Evolutionary conservation across 176 grass and related monocot species (phyloP), one percentile per base, ranked within the genome.

Genomic region (Microstegium vimineum): DNA sequence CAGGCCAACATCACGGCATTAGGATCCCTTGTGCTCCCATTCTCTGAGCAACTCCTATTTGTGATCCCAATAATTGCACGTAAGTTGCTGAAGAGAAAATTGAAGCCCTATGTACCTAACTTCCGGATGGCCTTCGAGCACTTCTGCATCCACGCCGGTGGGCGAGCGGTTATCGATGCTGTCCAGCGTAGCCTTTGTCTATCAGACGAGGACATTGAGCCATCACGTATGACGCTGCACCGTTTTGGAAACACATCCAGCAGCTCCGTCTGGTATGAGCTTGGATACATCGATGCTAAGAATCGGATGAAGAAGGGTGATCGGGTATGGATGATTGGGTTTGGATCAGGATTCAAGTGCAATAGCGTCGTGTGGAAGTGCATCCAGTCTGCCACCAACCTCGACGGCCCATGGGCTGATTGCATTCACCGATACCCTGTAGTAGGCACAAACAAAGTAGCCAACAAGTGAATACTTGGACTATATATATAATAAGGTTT

Each of bases 81-180:
- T 2, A 87, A 72, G 56, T n/a, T 51, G 8, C 2, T 77, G 9
- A 63, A 23, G 14, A 22, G n/a, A 5, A 78, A 35, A 3, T 22
- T 46, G n/a, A 85, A 76, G 47, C 74, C 49, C 0, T 75, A 80
- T 38, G 57, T 92, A 2, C 92, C 89, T 0, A 69, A 94, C 6
- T 94, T 94, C 74, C 38, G 22, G 33, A 59, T 13, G 76, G 91
- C 91, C 2, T 94, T 97, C 73, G 57, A 94, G 51, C 94, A 97
- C 66, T 90, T 97, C 49, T 97, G 94, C 87, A 92, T 97, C n/a
- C 94, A 97, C 14, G 76, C 94, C 0, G 91, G 91, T 0, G 91
- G 94, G 6, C 45, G 89, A 1, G 87, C 89, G 2, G 94, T 97
- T 4, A 87, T 97, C 27, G 92, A 97, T 64, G 89, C 57, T 3